phyloP scores from a whole-genome alignment of 202 grass and related monocot genomes.

The Cymbopogon flexuosus region DNA sequence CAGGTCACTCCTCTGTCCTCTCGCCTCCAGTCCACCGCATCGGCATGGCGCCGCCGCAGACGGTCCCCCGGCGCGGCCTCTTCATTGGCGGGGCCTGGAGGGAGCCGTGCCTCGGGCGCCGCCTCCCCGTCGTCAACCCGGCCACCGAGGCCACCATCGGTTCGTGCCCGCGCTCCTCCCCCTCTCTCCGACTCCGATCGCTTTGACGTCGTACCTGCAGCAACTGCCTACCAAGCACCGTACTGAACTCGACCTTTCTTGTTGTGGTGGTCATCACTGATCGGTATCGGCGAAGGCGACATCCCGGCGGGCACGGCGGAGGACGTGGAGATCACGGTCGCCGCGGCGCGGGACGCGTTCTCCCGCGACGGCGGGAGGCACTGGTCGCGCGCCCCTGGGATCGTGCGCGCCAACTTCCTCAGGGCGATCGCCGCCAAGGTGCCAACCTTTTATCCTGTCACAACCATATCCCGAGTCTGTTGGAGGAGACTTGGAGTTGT shows the following conservation, averaged over 20 bases:
- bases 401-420: constrained; percentile 45
- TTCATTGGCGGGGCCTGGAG: constrained; percentile 66
- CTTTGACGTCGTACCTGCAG: background rate
- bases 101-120: constrained; percentile 42
- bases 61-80: constrained; percentile 50
- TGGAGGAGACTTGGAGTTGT: background rate
- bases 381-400: constrained; percentile 52
- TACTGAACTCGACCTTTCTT: constrained; percentile 11
- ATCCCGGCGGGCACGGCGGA: constrained; percentile 59
- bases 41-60: constrained; percentile 34
- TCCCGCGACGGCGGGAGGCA: constrained; percentile 33
- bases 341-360: constrained; percentile 45
- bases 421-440: constrained; percentile 63
- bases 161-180: background rate
- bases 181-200: background rate
- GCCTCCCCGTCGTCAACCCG: constrained; percentile 68
- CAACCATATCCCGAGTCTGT: background rate
- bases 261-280: background rate
- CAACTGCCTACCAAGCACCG: background rate
- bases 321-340: constrained; percentile 73
- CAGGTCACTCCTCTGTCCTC: background rate
- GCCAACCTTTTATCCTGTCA: background rate
- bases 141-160: constrained; percentile 60
- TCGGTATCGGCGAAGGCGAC: constrained; percentile 35
- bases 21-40: background rate